phyloP scores from a whole-genome alignment of 1,284 basidiomycete genomes.

The Pseudozyma flocculosa region DNA sequence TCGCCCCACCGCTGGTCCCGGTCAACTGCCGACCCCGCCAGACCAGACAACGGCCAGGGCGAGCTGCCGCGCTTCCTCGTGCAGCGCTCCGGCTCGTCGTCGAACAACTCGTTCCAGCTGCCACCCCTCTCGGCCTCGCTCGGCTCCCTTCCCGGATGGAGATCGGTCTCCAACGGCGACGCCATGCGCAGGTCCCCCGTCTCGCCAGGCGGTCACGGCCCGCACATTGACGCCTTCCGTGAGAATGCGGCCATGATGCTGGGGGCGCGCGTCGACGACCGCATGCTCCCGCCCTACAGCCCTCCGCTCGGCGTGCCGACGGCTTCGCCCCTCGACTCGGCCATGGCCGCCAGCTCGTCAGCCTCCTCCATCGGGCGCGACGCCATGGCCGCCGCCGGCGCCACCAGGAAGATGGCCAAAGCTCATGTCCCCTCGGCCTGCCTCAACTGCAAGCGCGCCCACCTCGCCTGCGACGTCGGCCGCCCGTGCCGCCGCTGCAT shows the following conservation, averaged over 20 bases:
- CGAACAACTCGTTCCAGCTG: slow-evolving; percentile 18
- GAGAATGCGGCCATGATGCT: slow-evolving; percentile 5
- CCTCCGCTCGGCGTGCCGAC: slow-evolving; percentile 10
- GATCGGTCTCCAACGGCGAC: slow-evolving; percentile 6
- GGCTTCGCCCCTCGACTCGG: slow-evolving; percentile 1
- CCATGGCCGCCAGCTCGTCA: neutral
- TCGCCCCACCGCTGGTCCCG: no score
- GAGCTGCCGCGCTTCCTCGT: slow-evolving; percentile 26
- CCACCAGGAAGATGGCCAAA: slow-evolving; percentile 35
- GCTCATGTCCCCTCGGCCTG: slow-evolving; percentile 44
- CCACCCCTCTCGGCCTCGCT: slow-evolving; percentile 26
- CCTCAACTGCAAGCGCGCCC: slow-evolving; percentile 47
- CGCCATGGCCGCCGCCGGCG: slow-evolving; percentile 6
- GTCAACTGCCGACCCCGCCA: no score
- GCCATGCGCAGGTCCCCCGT: neutral
- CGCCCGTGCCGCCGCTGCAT: slow-evolving; percentile 45
- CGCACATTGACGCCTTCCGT: slow-evolving; percentile 7
- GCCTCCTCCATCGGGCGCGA: slow-evolving; percentile 6
- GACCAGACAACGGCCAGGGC: no score
- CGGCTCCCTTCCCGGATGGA: slow-evolving; percentile 20
- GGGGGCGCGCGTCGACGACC: slow-evolving; percentile 7
- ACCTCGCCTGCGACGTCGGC: slow-evolving; percentile 45
- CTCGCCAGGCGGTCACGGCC: neutral
- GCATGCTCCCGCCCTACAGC: slow-evolving; percentile 11
- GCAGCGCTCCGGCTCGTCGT: slow-evolving; percentile 6